phyloP scores from a whole-genome alignment of 2,329 filamentous ascomycete genomes.

The Atkinsonella hypoxylon region DNA sequence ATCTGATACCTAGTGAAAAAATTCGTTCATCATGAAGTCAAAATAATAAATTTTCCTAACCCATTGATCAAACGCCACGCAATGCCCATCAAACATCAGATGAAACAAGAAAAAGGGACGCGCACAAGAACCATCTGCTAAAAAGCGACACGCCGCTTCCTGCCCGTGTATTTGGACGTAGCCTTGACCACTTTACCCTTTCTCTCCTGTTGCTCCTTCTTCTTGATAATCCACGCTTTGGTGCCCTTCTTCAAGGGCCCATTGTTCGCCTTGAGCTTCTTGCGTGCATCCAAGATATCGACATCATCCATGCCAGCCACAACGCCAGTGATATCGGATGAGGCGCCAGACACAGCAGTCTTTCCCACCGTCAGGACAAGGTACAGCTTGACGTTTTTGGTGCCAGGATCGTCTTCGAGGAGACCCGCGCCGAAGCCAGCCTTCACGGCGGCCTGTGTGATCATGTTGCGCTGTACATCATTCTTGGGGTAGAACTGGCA shows the following conservation, averaged over 20 bases:
- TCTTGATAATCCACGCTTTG: conserved; percentile 72
- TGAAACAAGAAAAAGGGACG: neutral
- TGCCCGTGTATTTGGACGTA: conserved; percentile 84
- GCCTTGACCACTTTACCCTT: conserved; percentile 93
- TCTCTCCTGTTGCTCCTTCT: conserved; percentile 85
- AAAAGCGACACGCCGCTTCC: conserved; percentile 72
- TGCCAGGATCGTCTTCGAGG: conserved; percentile 88
- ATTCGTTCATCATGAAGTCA: conserved; percentile 2
- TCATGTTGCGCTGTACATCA: conserved; percentile 82
- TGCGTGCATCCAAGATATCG: conserved; percentile 62
- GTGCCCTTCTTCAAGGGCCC: conserved; percentile 63
- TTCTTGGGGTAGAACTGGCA: conserved; percentile 99
- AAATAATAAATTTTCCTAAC: neutral
- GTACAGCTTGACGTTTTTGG: conserved; percentile 95
- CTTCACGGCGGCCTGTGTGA: conserved; percentile 77
- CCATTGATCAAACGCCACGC: conserved; percentile 15
- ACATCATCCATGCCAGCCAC: conserved; percentile 83
- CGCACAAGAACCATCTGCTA: conserved; percentile 25
- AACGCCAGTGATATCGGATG: conserved; percentile 80
- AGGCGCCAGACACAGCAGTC: conserved; percentile 31
- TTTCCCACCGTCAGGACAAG: conserved; percentile 83
- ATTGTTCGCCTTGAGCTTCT: conserved; percentile 33
- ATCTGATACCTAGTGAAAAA: conserved; percentile 3
- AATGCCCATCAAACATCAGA: conserved; percentile 8
- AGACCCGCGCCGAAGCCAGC: conserved; percentile 93